These are phyloP conservation scores for Microcos paniculata DNA, from an alignment of 345 rosid species.

Conservation along the genomic window DNA sequence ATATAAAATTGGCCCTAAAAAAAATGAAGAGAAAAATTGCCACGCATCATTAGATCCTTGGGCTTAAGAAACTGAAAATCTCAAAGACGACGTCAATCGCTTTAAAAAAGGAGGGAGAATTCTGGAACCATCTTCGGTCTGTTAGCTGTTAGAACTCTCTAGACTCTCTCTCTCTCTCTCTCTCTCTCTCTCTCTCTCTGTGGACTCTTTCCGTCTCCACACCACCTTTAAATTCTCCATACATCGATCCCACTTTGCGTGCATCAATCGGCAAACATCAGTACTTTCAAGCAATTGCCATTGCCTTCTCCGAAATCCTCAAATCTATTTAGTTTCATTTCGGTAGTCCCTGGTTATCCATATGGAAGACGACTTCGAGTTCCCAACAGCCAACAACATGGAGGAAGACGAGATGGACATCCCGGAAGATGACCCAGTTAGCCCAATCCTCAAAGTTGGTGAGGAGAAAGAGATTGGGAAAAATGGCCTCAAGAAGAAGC, in stretches of 20 bases:
- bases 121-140: not conserved
- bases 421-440: conserved; percentile 11
- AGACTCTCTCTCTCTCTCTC: not conserved
- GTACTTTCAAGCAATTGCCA: not conserved
- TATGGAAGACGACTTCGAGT: conserved; percentile 46
- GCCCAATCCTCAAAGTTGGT: conserved; percentile 20
- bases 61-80: too few relatives aligned
- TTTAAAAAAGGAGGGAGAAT: not conserved
- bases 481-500: conserved; percentile 45
- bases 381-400: conserved; percentile 25
- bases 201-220: not conserved
- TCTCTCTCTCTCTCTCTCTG: not conserved
- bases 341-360: too few relatives aligned
- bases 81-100: not conserved
- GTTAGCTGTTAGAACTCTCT: not conserved
- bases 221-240: not conserved
- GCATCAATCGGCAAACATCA: not conserved
- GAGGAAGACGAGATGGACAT: conserved; percentile 23
- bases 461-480: conserved; percentile 52
- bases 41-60: too few relatives aligned
- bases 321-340: too few relatives aligned
- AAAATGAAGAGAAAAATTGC: too few relatives aligned
- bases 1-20: too few relatives aligned
- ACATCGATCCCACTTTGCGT: not conserved
- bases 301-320: not conserved